Conservation (phyloP, 257 asterid species). For the Solanum etuberosum region DNA sequence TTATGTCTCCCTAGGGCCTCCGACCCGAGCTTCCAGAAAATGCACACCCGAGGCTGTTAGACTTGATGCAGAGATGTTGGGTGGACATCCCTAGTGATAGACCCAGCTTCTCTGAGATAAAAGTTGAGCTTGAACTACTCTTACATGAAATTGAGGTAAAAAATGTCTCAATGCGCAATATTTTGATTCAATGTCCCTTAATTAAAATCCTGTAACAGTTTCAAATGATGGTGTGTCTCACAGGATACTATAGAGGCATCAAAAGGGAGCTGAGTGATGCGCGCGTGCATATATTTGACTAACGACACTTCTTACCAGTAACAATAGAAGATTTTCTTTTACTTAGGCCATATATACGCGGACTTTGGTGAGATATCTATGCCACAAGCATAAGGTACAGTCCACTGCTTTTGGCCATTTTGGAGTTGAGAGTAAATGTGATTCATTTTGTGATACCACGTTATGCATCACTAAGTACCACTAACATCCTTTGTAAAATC, state of each 20-base stretch:
- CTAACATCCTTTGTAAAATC: neutral
- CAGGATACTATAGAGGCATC: conserved; percentile 31
- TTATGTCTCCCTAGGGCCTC: conserved; percentile 45
- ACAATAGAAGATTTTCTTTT: conserved; percentile 6
- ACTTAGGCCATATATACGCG: neutral
- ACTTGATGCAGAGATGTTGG: conserved; percentile 87
- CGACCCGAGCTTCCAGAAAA: conserved; percentile 72
- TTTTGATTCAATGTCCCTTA: neutral
- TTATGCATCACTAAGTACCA: neutral
- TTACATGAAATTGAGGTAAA: conserved; percentile 47
- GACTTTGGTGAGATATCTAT: neutral
- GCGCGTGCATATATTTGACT: neutral
- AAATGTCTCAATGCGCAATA: neutral
- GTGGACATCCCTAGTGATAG: conserved; percentile 47
- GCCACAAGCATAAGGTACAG: neutral
- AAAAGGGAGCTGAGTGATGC: conserved; percentile 21
- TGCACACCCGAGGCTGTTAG: conserved; percentile 51
- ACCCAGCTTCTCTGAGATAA: conserved; percentile 62
- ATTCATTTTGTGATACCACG: neutral
- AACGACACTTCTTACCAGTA: conserved; percentile 14
- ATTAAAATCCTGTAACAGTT: neutral
- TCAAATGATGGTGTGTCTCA: neutral
- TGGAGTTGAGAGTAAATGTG: neutral
- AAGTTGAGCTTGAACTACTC: conserved; percentile 56
- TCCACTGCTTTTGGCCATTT: neutral